These are phyloP conservation scores for Paraurostyla sp. DNA, from an alignment of 73 alveolate genomes.

Conservation along the genomic window DNA sequence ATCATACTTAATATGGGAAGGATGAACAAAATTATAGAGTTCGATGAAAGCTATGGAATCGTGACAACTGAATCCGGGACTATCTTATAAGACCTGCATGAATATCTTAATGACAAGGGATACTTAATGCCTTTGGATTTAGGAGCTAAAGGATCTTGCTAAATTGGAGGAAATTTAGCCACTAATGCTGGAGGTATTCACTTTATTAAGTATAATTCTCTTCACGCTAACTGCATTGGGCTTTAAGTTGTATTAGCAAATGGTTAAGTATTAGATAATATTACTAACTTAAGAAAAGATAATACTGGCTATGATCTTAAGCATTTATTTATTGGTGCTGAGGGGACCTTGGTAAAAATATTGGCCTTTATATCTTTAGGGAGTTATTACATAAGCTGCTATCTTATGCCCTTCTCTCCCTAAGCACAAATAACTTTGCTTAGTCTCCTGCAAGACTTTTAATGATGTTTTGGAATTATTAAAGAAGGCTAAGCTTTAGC, in stretches of 20 bases:
- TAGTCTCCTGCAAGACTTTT: slow-evolving; percentile 72
- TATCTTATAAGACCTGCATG: slow-evolving; percentile 75
- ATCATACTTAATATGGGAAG: slow-evolving; percentile 74
- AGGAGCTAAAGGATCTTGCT: slow-evolving; percentile 95
- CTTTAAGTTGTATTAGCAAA: slow-evolving; percentile 82
- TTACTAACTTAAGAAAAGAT: slow-evolving; percentile 85
- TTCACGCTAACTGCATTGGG: slow-evolving; percentile 89
- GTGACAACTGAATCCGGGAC: slow-evolving; percentile 87
- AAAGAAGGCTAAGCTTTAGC: slow-evolving; percentile 67
- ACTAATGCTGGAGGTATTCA: slow-evolving; percentile 96
- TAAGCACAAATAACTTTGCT: slow-evolving; percentile 56
- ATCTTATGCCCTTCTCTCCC: slow-evolving; percentile 82
- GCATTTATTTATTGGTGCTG: slow-evolving; percentile 93
- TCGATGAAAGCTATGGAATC: slow-evolving; percentile 78
- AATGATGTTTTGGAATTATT: slow-evolving; percentile 70
- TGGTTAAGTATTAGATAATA: slow-evolving; percentile 79
- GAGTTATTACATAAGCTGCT: slow-evolving; percentile 87
- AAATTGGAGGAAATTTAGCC: slow-evolving; percentile 92
- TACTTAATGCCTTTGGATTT: slow-evolving; percentile 87
- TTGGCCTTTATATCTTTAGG: slow-evolving; percentile 36
- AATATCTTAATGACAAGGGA: slow-evolving; percentile 73
- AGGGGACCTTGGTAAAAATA: slow-evolving; percentile 82
- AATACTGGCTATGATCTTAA: slow-evolving; percentile 91
- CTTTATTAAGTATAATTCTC: slow-evolving; percentile 84
- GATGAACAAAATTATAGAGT: slow-evolving; percentile 80